A percentile compares a stretch with the other conserved stretches of the same genome.
Conservation (phyloP, 2,329 filamentous ascomycete species). For the Diaporthe destruens region DNA sequence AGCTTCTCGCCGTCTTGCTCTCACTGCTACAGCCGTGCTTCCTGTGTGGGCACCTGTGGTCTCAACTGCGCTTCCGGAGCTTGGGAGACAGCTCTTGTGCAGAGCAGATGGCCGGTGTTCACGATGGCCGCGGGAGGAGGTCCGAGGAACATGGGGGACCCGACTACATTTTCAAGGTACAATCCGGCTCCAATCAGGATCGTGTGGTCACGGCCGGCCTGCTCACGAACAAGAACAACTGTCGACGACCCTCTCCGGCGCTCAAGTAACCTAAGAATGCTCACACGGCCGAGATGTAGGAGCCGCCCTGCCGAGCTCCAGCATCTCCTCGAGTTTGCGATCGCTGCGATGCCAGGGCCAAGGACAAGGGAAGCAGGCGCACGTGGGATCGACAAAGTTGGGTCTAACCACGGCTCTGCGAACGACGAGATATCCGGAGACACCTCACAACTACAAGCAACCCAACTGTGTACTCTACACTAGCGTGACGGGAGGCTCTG, state of each 20-base stretch:
- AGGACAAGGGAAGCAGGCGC: not conserved
- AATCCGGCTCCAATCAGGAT: not conserved
- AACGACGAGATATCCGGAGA: not conserved
- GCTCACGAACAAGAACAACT: not conserved
- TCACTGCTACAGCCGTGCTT: not conserved
- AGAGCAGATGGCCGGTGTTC: not conserved
- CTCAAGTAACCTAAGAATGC: not conserved
- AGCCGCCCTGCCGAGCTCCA: not conserved
- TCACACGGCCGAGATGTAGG: not conserved
- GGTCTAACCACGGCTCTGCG: not conserved
- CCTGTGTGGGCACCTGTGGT: not conserved
- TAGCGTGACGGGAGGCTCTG: not conserved
- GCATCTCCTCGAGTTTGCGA: not conserved
- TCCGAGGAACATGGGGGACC: conserved; percentile 5
- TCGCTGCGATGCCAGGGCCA: not conserved
- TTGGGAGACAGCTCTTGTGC: not conserved
- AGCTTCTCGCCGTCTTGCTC: not conserved
- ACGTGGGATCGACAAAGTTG: conserved; percentile 22
- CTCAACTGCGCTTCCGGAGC: conserved; percentile 5
- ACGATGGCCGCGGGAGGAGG: not conserved
- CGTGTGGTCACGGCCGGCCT: not conserved
- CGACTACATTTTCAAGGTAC: not conserved
- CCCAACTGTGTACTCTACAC: not conserved
- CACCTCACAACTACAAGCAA: not conserved
- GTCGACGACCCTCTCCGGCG: not conserved